Percentiles rank a stretch among this genome's conserved stretches.
These are phyloP conservation scores for Gonapodya sp. DNA, from an alignment of 192 early-diverging fungal genomes.

Conservation along the genomic window DNA sequence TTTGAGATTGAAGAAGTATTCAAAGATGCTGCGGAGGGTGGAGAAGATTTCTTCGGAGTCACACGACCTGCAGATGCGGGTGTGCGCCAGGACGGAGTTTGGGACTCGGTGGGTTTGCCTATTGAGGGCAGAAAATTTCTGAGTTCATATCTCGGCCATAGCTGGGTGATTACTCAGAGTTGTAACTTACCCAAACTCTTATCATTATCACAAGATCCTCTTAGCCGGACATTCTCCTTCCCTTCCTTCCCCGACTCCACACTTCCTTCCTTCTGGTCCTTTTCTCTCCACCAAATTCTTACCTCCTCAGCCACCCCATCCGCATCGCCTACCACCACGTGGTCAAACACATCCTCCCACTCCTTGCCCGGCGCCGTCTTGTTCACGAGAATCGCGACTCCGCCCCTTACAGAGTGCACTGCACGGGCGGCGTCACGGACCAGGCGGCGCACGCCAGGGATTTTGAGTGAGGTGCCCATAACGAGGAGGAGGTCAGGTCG, in stretches of 20 bases:
- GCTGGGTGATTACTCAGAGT: too few relatives aligned
- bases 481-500: slow-evolving; percentile 71
- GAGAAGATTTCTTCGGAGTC: too few relatives aligned
- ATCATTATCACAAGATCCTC: background rate
- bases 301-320: slow-evolving; percentile 38
- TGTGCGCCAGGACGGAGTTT: too few relatives aligned
- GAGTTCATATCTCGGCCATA: too few relatives aligned
- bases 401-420: slow-evolving; percentile 37
- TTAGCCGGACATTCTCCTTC: background rate
- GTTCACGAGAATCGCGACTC: slow-evolving; percentile 65
- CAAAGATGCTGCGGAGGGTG: too few relatives aligned
- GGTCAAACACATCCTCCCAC: slow-evolving; percentile 75
- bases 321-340: slow-evolving; percentile 54
- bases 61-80: too few relatives aligned
- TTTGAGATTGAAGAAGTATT: too few relatives aligned
- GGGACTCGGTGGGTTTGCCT: too few relatives aligned
- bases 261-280: background rate
- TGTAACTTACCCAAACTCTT: background rate
- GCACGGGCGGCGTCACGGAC: slow-evolving; percentile 60
- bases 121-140: too few relatives aligned
- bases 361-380: slow-evolving; percentile 50
- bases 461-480: slow-evolving; percentile 83
- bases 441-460: slow-evolving; percentile 63
- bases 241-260: background rate
- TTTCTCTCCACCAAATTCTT: background rate